Conservation (phyloP, 208 protist species). For the Balamuthia mandrillaris region DNA sequence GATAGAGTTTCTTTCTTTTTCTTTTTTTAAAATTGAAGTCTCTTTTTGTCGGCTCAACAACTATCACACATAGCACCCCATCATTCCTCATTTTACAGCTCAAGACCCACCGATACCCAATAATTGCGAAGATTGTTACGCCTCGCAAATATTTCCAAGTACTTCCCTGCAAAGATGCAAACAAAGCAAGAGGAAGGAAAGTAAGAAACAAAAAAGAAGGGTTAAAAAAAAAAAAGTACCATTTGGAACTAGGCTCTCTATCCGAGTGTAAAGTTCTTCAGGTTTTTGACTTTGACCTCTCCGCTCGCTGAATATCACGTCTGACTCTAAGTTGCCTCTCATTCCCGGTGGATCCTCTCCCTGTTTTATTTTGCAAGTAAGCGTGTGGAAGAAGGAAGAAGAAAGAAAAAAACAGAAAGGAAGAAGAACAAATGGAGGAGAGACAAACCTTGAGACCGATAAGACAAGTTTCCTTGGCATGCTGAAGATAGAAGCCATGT, state of each 20-base stretch:
- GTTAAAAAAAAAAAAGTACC: conserved; percentile 34
- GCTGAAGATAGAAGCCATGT: conserved; percentile 74
- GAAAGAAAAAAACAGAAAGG: background rate
- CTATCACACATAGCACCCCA: too few relatives aligned
- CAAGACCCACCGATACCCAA: conserved; percentile 70
- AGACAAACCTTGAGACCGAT: conserved; percentile 61
- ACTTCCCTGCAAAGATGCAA: conserved; percentile 46
- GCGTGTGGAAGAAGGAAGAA: background rate
- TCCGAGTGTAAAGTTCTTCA: conserved; percentile 67
- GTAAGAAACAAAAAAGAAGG: background rate
- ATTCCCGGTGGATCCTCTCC: conserved; percentile 45
- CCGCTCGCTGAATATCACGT: conserved; percentile 64
- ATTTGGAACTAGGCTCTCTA: conserved; percentile 66
- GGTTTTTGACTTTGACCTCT: conserved; percentile 70
- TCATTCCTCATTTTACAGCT: too few relatives aligned
- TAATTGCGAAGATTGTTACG: conserved; percentile 70
- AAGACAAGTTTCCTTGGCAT: conserved; percentile 72
- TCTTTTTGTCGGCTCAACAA: too few relatives aligned
- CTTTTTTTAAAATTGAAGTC: too few relatives aligned
- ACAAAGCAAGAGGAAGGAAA: background rate
- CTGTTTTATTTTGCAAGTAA: background rate
- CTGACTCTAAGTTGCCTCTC: conserved; percentile 21
- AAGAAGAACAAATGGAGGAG: background rate
- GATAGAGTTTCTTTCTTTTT: too few relatives aligned
- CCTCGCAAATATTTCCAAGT: conserved; percentile 71